phyloP scores from a whole-genome alignment of 2,329 filamentous ascomycete genomes.

The Scleromitrula shiraiana region DNA sequence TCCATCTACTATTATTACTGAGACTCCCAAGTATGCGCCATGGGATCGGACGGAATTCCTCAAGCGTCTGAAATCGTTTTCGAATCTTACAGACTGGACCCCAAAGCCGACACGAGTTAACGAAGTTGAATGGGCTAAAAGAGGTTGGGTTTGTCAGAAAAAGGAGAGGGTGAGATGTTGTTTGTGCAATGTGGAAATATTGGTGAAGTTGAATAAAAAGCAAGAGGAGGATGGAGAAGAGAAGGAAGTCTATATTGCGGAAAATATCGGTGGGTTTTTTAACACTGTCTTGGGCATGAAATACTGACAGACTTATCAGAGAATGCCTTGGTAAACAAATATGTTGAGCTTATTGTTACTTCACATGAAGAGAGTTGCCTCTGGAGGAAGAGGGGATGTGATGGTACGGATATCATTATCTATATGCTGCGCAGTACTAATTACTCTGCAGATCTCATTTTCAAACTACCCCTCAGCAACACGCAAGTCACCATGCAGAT shows the following conservation, averaged over 20 bases:
- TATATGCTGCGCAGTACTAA: conserved; percentile 13
- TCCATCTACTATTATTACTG: conserved; percentile 12
- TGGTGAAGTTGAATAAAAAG: conserved; percentile 66
- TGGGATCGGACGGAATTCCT: conserved; percentile 79
- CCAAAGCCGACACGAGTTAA: conserved; percentile 79
- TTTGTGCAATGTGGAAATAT: conserved; percentile 74
- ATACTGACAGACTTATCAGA: conserved; percentile 32
- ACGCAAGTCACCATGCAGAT: conserved; percentile 48
- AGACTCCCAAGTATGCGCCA: conserved; percentile 68
- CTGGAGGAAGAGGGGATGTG: conserved; percentile 83
- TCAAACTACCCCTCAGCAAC: conserved; percentile 57
- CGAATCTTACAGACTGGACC: conserved; percentile 88
- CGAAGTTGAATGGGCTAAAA: conserved; percentile 90
- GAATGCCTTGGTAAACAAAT: conserved; percentile 67
- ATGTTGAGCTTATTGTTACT: conserved; percentile 61
- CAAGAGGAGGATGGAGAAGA: conserved; percentile 50
- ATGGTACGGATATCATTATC: conserved; percentile 47
- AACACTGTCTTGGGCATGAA: conserved; percentile 12
- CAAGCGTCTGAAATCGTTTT: conserved; percentile 74
- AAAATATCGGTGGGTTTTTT: conserved; percentile 47
- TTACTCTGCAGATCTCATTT: conserved; percentile 42
- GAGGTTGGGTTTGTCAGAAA: conserved; percentile 81
- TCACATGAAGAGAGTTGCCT: conserved; percentile 76
- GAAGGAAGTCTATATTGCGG: conserved; percentile 44
- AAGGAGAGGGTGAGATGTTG: conserved; percentile 80